These are phyloP conservation scores for Emergomyces africanus DNA, from an alignment of 2,329 filamentous ascomycete species.

Conservation along the genomic window DNA sequence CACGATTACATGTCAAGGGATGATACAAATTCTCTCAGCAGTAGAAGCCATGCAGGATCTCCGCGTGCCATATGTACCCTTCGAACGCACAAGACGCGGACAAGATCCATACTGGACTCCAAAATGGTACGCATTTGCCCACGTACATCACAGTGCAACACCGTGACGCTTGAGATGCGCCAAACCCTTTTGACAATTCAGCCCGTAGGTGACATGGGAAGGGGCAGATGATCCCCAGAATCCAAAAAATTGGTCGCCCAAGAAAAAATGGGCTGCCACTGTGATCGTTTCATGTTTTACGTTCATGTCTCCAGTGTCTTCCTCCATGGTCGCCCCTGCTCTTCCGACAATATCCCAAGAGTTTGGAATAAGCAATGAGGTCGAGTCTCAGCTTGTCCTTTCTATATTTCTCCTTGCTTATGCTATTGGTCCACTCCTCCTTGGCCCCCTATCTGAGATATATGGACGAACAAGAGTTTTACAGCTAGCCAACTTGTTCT, in stretches of 20 bases:
- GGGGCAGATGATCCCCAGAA: slow-evolving; percentile 38
- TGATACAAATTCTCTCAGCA: background rate
- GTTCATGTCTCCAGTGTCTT: slow-evolving; percentile 50
- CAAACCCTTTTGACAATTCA: background rate
- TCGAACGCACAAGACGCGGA: background rate
- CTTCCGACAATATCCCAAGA: slow-evolving; percentile 40
- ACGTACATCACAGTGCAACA: background rate
- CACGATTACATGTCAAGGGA: background rate
- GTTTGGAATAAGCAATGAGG: slow-evolving; percentile 36
- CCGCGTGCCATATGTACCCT: background rate
- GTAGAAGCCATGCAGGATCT: background rate
- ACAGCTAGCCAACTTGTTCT: slow-evolving; percentile 42
- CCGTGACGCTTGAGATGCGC: background rate
- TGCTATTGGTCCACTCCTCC: slow-evolving; percentile 38
- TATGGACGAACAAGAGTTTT: slow-evolving; percentile 43
- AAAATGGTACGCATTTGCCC: background rate
- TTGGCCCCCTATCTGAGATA: slow-evolving; percentile 41
- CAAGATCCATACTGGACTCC: background rate
- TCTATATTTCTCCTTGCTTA: slow-evolving; percentile 44
- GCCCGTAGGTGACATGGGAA: slow-evolving; percentile 28
- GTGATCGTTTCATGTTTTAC: slow-evolving; percentile 45
- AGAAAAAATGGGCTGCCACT: slow-evolving; percentile 45
- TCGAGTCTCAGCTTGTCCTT: slow-evolving; percentile 22
- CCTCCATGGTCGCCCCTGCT: slow-evolving; percentile 44
- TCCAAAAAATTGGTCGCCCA: slow-evolving; percentile 41